Conservation (phyloP, 305 asterid genomes). For the Fraxinus angustifolia region DNA sequence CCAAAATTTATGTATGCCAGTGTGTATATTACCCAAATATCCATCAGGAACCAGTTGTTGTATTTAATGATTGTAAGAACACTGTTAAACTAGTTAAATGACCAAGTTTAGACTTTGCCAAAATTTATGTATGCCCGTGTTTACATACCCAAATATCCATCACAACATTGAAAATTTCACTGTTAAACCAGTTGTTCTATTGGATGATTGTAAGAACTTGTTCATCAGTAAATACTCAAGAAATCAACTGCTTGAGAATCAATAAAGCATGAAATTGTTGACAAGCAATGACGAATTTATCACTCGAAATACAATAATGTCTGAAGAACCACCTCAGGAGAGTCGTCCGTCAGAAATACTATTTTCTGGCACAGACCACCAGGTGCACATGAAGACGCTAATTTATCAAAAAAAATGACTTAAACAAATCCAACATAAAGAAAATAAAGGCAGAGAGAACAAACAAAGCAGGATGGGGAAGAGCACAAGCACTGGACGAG, state of each 20-base stretch:
- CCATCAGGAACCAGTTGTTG: background rate
- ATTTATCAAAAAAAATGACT: conserved; percentile 23
- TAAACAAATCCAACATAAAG: conserved; percentile 10
- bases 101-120: background rate
- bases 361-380: conserved; percentile 47
- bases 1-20: background rate
- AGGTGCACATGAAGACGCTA: conserved; percentile 40
- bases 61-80: background rate
- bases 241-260: background rate
- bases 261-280: background rate
- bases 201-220: background rate
- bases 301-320: conserved; percentile 27
- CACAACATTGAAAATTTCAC: background rate
- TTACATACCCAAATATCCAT: background rate
- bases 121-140: background rate
- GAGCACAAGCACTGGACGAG: conserved; percentile 18
- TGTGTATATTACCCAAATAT: background rate
- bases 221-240: conserved; percentile 3
- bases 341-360: conserved; percentile 36
- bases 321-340: conserved; percentile 63
- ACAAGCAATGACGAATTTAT: conserved; percentile 17
- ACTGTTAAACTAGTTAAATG: background rate
- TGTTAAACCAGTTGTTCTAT: background rate
- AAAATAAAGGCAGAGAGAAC: conserved; percentile 1
- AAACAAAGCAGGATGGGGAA: conserved; percentile 19